A percentile compares a stretch with the other conserved stretches of the same genome.
These are phyloP conservation scores for Solanum lignicaule DNA, from an alignment of 257 asterid genomes.

Conservation along the genomic window DNA sequence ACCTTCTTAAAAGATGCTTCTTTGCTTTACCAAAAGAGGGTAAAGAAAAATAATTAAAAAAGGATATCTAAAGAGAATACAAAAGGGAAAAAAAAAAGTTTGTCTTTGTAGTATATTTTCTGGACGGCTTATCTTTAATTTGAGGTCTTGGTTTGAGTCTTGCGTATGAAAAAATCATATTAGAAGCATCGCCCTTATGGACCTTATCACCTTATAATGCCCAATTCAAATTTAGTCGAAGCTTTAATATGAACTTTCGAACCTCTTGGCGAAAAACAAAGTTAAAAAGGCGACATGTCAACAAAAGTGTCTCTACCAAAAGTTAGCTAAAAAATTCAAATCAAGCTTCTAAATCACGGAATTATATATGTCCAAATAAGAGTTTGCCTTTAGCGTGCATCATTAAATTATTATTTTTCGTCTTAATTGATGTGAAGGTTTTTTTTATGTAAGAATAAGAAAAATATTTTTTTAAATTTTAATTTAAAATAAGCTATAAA, in stretches of 20 bases:
- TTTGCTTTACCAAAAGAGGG: background rate
- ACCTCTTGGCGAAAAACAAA: rapidly evolving
- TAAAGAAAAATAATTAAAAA: background rate
- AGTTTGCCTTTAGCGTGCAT: background rate
- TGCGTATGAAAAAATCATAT: too few relatives aligned
- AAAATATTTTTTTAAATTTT: background rate
- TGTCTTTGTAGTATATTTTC: background rate
- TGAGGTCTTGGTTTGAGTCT: too few relatives aligned
- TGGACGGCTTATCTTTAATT: too few relatives aligned
- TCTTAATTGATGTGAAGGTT: background rate
- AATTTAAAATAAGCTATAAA: background rate
- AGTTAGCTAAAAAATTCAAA: background rate
- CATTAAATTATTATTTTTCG: background rate
- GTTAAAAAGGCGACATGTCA: background rate
- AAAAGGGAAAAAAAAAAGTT: background rate
- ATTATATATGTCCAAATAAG: background rate
- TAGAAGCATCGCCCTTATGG: rapidly evolving
- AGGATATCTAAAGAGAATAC: background rate
- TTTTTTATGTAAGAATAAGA: background rate
- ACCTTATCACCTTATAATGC: rapidly evolving
- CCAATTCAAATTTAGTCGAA: too few relatives aligned
- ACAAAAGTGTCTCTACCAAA: background rate
- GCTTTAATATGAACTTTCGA: rapidly evolving
- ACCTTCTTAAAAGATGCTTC: background rate
- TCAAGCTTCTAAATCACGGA: background rate